Percentiles rank a stretch among this genome's conserved stretches.
Conservation (phyloP, 2,329 filamentous ascomycete species). For the Hymenoscyphus fructigenus region DNA sequence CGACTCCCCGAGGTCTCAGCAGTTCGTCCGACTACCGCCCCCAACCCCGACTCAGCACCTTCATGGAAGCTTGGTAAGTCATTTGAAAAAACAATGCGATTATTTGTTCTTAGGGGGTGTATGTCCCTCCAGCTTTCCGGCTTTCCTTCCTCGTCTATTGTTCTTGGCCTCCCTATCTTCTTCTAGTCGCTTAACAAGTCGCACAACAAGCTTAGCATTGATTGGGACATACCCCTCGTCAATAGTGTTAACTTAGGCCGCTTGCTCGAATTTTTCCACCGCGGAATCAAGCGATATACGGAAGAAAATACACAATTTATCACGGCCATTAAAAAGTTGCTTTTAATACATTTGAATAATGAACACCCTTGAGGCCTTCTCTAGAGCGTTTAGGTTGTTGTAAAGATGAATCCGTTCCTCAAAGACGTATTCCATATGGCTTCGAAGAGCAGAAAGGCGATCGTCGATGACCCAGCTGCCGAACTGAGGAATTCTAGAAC, state of each 20-base stretch:
- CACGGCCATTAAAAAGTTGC: slow-evolving; percentile 68
- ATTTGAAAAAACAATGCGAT: too few species aligned
- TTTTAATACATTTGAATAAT: slow-evolving; percentile 78
- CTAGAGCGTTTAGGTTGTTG: slow-evolving; percentile 73
- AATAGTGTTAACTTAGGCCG: slow-evolving; percentile 57
- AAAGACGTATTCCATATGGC: slow-evolving; percentile 92
- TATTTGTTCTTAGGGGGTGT: too few species aligned
- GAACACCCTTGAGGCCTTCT: slow-evolving; percentile 72
- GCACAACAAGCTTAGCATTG: slow-evolving; percentile 77
- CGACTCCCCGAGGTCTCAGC: slow-evolving; percentile 42
- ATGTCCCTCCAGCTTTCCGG: too few species aligned
- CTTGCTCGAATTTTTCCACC: slow-evolving; percentile 73
- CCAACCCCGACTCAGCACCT: slow-evolving; percentile 56
- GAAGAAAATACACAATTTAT: slow-evolving; percentile 78
- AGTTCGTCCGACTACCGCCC: slow-evolving; percentile 28
- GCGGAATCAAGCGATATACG: slow-evolving; percentile 79
- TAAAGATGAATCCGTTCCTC: slow-evolving; percentile 89
- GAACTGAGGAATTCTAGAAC: slow-evolving; percentile 54
- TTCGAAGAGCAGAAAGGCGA: slow-evolving; percentile 60
- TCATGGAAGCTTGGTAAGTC: too few species aligned
- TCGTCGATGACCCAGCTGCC: slow-evolving; percentile 52
- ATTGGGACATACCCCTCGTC: slow-evolving; percentile 59
- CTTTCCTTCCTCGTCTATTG: too few species aligned
- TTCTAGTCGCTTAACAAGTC: slow-evolving; percentile 71
- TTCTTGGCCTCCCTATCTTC: slow-evolving; percentile 56